Evolutionary conservation across 176 grass and related monocot genomes (phyloP), one percentile per base, ranked within the genome.

Genomic region (Phyllostachys edulis): DNA sequence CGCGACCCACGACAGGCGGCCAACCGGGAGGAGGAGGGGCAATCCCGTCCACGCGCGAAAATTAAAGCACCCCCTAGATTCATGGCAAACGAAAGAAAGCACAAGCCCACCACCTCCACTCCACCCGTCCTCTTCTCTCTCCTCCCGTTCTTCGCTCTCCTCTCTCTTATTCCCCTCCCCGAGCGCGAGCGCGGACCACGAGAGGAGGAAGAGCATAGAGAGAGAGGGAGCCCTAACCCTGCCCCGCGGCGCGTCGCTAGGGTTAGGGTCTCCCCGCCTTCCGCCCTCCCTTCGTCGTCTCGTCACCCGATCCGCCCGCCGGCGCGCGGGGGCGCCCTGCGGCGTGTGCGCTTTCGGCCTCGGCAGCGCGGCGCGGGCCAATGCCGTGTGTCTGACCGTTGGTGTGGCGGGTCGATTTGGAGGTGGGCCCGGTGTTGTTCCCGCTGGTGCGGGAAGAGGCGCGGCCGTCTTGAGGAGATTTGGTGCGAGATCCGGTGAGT

Each of bases 251-350:
- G 59, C 73, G 72, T 67, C 69, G 80, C 67, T 70, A 77, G 90
- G 86, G 90, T 91, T 91, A 91, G 90, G 86, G 90, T 85, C 85
- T 78, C 86, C 82, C 66, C 71, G 26, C 82, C 55, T 80, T 71
- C 76, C 71, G 45, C 46, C 66, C 5, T 71, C 71, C 55, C 46
- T 81, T 34, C 55, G 76, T 63, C 78, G 72, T 37, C 83, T 55
- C 41, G 76, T 27, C 57, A 20, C 71, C 42, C 67, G 82, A 82
- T 88, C 90, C 62, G 36, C 45, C 52, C 70, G 77, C 55, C 71
- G 67, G 17, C 21, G 13, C 41, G 68, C 77, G 42, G 80, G 38
- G 82, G 79, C 61, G 84, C 71, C 81, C 61, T 36, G 82, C 81
- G 77, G 64, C 81, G 81, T 49, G 72, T 41, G 64, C 47, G 57